phyloP scores from a whole-genome alignment of 208 protist genomes.

The Wallacemonas rigidus region DNA sequence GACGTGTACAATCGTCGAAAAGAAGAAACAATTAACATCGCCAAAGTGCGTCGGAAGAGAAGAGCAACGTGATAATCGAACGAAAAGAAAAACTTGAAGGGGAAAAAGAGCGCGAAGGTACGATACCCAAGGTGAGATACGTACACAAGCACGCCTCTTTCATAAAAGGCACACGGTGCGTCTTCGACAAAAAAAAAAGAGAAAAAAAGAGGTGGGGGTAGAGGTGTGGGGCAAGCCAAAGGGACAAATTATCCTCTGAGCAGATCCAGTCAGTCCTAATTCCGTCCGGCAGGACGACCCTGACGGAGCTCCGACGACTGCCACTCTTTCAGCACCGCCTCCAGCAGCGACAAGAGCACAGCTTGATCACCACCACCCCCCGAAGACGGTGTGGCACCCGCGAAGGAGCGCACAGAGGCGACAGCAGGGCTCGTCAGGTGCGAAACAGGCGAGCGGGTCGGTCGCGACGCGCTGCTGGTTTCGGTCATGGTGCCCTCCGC shows the following conservation, averaged over 20 bases:
- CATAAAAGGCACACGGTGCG: too few species aligned
- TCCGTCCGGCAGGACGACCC: background rate
- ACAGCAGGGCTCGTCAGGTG: constrained; percentile 7
- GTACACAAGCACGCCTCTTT: too few species aligned
- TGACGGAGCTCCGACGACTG: background rate
- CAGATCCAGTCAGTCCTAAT: background rate
- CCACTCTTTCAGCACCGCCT: constrained; percentile 17
- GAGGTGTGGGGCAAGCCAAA: too few species aligned
- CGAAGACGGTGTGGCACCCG: background rate
- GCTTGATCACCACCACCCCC: background rate
- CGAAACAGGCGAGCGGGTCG: constrained; percentile 1
- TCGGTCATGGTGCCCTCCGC: constrained; percentile 9
- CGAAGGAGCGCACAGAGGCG: background rate
- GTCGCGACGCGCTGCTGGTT: background rate
- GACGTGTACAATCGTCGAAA: too few species aligned
- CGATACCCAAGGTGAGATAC: too few species aligned
- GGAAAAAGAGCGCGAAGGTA: too few species aligned
- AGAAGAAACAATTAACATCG: too few species aligned
- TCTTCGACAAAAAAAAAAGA: too few species aligned
- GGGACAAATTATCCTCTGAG: background rate
- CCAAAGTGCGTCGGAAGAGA: too few species aligned
- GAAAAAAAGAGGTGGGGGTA: too few species aligned
- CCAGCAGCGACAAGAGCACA: background rate
- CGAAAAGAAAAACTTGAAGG: too few species aligned
- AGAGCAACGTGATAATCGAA: too few species aligned